Percentiles rank a stretch among this genome's conserved stretches.
phyloP scores from a whole-genome alignment of 208 protist species.

The Trypanosoma brucei region DNA sequence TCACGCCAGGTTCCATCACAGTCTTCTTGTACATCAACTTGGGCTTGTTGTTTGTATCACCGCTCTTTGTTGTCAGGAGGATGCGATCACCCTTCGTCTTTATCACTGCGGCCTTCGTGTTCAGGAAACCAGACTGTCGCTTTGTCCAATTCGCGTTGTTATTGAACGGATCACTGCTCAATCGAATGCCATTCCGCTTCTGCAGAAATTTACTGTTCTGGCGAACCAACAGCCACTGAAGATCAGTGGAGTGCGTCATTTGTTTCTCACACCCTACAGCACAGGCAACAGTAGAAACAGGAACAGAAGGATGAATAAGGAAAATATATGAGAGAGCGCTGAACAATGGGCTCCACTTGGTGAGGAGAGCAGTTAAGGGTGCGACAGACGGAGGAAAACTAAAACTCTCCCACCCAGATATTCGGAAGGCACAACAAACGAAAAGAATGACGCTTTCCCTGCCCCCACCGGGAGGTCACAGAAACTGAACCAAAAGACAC shows the following conservation, averaged over 20 bases:
- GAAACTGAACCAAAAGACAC: too few relatives aligned
- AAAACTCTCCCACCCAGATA: too few relatives aligned
- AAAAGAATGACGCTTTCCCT: too few relatives aligned
- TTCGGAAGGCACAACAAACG: too few relatives aligned
- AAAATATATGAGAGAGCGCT: not conserved
- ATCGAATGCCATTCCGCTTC: conserved; percentile 72
- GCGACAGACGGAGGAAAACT: not conserved
- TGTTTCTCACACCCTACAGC: not conserved
- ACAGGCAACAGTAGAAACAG: conserved; percentile 26
- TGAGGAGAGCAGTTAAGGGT: not conserved
- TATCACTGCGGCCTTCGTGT: conserved; percentile 64
- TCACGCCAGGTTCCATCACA: conserved; percentile 61
- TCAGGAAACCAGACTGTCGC: conserved; percentile 77
- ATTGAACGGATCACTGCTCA: conserved; percentile 86
- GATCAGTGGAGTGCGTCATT: conserved; percentile 83
- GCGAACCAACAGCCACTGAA: conserved; percentile 81
- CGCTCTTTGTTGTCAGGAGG: conserved; percentile 66
- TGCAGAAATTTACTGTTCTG: conserved; percentile 84
- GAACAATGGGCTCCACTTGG: not conserved
- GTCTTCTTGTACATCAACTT: conserved; percentile 72
- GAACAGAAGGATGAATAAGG: conserved; percentile 2
- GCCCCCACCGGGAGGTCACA: too few relatives aligned
- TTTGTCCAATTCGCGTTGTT: conserved; percentile 88
- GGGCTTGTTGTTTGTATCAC: conserved; percentile 70
- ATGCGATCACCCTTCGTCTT: conserved; percentile 70